Evolutionary conservation across 2,329 filamentous ascomycete species (phyloP), one percentile per base, ranked within the genome.

Genomic region (Aspergillus tubingensis): DNA sequence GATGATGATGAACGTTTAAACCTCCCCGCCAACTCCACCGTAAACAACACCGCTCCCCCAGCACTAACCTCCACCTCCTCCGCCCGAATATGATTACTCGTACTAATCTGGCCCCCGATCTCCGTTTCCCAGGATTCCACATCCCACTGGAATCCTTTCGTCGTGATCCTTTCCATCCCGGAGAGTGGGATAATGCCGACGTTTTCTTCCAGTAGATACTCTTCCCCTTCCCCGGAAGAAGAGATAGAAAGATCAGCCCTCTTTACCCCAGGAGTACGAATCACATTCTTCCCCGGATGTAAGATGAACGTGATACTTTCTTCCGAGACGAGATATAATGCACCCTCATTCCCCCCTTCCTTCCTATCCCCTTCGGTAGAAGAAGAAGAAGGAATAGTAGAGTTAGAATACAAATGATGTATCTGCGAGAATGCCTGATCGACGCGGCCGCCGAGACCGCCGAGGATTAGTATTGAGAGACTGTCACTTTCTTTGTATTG

Each of bases 401-500:
- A 47, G 32, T 54, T 47, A 61, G 52, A 63, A 25, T 62, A 93
- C 49, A 98, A 82, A 72, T 97, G 91, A 73, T 96, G 91, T 55
- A 99, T 83, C 69, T 96, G 88, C 59, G 91, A 92, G 51, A 99
- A 83, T 1, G 90, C 94, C 74, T 99, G 95, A 76, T 99, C 95
- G 15, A 98, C 90, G 30, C 95, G 88, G 6, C 95, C 95, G 47
- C 91, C 92, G 0, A 98, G 83, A 2, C 93, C 92, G 43, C 94
- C 93, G 6, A 97, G 79, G 39, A 91, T 87, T 11, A 96, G 82
- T n/a, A 96, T 87, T 70, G 94, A 84, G 53, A 83, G 72, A 1
- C 70, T 65, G 59, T 32, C 54, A 21, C 36, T 19, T 41, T 60
- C 39, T 27, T 65, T 21, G 19, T 43, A 15, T 36, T 17, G 2